These are phyloP conservation scores for Botryotinia narcissicola DNA, from an alignment of 2,329 filamentous ascomycete genomes.

Conservation along the genomic window DNA sequence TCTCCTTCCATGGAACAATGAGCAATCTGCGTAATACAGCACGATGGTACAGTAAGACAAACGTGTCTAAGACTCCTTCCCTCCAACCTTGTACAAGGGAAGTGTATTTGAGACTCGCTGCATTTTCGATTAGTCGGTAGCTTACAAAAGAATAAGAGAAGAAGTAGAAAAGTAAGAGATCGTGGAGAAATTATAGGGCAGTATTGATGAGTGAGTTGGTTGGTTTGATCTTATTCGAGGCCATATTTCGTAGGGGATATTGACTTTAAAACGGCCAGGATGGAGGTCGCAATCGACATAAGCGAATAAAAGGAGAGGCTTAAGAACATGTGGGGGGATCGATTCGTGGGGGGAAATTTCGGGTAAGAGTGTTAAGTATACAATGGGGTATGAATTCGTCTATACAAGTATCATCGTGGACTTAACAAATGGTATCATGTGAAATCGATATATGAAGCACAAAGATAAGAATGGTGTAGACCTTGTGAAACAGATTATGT, in stretches of 20 bases:
- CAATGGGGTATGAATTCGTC: background rate
- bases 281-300: background rate
- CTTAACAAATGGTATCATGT: background rate
- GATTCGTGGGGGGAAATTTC: background rate
- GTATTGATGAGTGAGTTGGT: background rate
- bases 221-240: background rate
- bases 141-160: background rate
- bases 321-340: background rate
- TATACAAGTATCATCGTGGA: background rate
- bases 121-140: background rate
- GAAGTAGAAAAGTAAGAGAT: background rate
- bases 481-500: background rate
- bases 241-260: background rate
- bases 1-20: background rate
- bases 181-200: background rate
- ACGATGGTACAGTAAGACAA: background rate
- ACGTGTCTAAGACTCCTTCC: background rate
- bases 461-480: background rate
- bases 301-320: slow-evolving; percentile 10
- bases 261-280: too few relatives aligned
- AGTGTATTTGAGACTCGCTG: background rate
- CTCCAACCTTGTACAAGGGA: background rate
- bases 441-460: background rate
- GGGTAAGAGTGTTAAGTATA: background rate
- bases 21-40: background rate